These are phyloP conservation scores for Dendrobium catenatum DNA, from an alignment of 106 monocot genomes.

Conservation along the genomic window DNA sequence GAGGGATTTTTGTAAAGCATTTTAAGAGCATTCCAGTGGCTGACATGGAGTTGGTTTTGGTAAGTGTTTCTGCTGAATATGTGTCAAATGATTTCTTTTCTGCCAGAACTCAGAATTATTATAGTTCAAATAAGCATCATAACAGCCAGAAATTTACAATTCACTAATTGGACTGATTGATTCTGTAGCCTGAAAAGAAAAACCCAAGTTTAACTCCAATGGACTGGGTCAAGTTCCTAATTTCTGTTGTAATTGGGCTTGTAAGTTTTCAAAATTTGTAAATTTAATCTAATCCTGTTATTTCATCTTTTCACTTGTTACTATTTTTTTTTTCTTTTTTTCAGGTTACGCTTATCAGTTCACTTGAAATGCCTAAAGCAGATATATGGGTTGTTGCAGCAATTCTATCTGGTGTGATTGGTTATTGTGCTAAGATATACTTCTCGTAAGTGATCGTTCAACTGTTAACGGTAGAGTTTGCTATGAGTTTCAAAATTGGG, in stretches of 20 bases:
- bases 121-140: neutral
- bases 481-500: neutral
- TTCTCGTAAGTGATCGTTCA: constrained; percentile 62
- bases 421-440: constrained; percentile 94
- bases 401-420: constrained; percentile 80
- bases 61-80: constrained; percentile 18
- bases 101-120: neutral
- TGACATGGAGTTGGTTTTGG: constrained; percentile 98
- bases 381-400: constrained; percentile 87
- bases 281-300: neutral
- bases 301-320: constrained; percentile 4
- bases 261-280: constrained; percentile 28
- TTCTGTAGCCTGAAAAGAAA: constrained; percentile 93
- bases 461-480: too few relatives aligned
- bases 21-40: constrained; percentile 96
- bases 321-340: constrained; percentile 1
- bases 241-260: constrained; percentile 77
- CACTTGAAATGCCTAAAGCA: constrained; percentile 77
- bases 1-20: constrained; percentile 82
- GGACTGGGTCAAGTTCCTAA: constrained; percentile 89
- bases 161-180: neutral
- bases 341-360: constrained; percentile 75
- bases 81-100: neutral
- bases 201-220: constrained; percentile 95
- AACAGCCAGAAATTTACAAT: neutral